A percentile compares a stretch with the other conserved stretches of the same genome.
Conservation (phyloP, 306 rosid species). For the Pyrus communis region DNA sequence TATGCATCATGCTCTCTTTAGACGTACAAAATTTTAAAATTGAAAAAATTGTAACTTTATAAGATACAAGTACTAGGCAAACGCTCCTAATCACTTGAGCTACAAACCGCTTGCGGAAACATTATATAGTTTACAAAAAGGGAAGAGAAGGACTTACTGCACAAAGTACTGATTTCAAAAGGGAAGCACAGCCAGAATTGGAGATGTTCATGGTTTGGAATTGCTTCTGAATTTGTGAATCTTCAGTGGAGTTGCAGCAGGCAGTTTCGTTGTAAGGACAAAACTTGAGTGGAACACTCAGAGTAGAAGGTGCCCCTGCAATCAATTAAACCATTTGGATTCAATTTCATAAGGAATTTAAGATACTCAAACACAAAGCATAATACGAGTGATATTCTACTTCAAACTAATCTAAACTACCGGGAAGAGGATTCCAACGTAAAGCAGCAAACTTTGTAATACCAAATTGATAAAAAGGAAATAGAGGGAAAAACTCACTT, state of each 20-base stretch:
- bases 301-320: constrained; percentile 59
- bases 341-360: not conserved
- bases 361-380: not conserved
- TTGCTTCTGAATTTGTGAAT: constrained; percentile 53
- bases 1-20: not conserved
- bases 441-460: not conserved
- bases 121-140: not conserved
- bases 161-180: constrained; percentile 71
- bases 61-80: not conserved
- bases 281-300: constrained; percentile 46
- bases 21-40: not conserved
- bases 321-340: not conserved
- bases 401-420: not conserved
- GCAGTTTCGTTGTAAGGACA: constrained; percentile 75
- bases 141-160: constrained; percentile 46
- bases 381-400: constrained; percentile 14
- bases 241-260: constrained; percentile 77
- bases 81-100: not conserved
- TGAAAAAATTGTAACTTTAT: not conserved
- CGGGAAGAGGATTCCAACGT: not conserved
- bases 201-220: constrained; percentile 61
- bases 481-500: constrained; percentile 35
- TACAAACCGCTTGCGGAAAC: not conserved
- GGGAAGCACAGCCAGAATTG: constrained; percentile 57
- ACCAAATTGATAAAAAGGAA: not conserved